Base-by-base conservation (phyloP, 2,329 filamentous ascomycete species). In the Dactylellina sp. region DNA sequence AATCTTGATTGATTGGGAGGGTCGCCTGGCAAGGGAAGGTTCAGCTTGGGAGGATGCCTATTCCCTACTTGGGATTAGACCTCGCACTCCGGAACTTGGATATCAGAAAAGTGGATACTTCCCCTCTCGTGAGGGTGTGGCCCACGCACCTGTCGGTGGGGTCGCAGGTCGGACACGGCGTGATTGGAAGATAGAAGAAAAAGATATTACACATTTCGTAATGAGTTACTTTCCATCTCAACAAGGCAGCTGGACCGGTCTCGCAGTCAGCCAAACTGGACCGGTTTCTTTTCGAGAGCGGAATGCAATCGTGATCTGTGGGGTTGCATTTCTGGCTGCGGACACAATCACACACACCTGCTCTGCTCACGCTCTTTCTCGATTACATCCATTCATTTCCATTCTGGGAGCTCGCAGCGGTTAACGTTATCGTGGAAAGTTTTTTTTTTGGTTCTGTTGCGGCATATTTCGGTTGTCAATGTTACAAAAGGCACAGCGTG, bases 21-120 rank as follows among this genome's bases (percentile, higher is more conserved):
- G 37, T 12, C 9, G 37, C 37, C 37, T 40, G 9, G 37, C 9
- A 6, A 40, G 28, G 39, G 3, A n/a, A n/a, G 39, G 16, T 42
- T 46, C 42, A 46, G 18, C 16, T n/a, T 42, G 39, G n/a, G 12
- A 39, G 7, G 35, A 7, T 42, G 37, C n/a, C 20, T n/a, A 20
- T 42, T 24, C 35, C 47, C 46, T 25, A 42, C 25, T 56, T 56
- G 39, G 50, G 50, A 46, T 28, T 56, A 65, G 49, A 65, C 22
- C 61, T 65, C 61, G 61, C 61, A 56, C 7, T 65, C 49, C 61
- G 61, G 61, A 65, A 65, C 61, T 56, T 56, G 39, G 25, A 40
- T 14, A 40, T 40, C 37, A 40, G 14, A 16, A 40, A 40, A 40
- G 37, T 40, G 37, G 37, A 40, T 6, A n/a, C n/a, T n/a, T n/a